Evolutionary conservation across 2,329 filamentous ascomycete species (phyloP).

Genomic region (Anthostomella pinea): DNA sequence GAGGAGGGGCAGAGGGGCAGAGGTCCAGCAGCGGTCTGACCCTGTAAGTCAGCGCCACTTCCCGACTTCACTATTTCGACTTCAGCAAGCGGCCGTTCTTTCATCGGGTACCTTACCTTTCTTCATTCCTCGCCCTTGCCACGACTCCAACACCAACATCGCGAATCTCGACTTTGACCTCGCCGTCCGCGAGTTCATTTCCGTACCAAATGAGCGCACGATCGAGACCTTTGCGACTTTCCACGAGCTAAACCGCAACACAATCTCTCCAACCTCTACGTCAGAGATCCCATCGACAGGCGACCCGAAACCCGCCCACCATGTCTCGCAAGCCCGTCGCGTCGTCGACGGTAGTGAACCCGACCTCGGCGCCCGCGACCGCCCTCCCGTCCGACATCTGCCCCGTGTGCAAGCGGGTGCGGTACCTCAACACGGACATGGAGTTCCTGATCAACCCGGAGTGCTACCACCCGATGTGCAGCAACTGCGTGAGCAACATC

Average conservation of each 20-base stretch:
- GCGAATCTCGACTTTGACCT: not conserved
- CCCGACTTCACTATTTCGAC: not conserved
- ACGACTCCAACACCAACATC: not conserved
- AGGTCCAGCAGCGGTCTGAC: too few relatives aligned
- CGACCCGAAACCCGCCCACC: constrained; percentile 2
- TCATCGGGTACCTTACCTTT: not conserved
- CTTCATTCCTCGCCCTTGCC: not conserved
- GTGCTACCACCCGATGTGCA: constrained; percentile 99
- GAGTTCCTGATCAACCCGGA: constrained; percentile 95
- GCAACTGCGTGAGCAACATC: constrained; percentile 89
- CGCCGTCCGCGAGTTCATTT: constrained; percentile 2
- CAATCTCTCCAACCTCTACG: not conserved
- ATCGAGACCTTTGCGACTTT: too few relatives aligned
- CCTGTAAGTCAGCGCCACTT: too few relatives aligned
- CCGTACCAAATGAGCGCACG: constrained; percentile 8
- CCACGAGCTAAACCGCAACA: too few relatives aligned
- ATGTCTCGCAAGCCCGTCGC: constrained; percentile 38
- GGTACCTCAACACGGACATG: constrained; percentile 93
- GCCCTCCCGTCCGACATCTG: constrained; percentile 66
- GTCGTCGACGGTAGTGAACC: constrained; percentile 15
- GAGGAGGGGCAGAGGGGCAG: constrained; percentile 2
- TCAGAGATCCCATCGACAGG: not conserved
- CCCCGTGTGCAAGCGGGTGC: constrained; percentile 94
- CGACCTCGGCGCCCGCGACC: constrained; percentile 24
- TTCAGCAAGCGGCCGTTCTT: not conserved